A percentile compares a stretch with the other conserved stretches of the same genome.
Evolutionary conservation across 1,139 yeast species (phyloP).

Genomic region (Hyphopichia pseudoburtonii): DNA sequence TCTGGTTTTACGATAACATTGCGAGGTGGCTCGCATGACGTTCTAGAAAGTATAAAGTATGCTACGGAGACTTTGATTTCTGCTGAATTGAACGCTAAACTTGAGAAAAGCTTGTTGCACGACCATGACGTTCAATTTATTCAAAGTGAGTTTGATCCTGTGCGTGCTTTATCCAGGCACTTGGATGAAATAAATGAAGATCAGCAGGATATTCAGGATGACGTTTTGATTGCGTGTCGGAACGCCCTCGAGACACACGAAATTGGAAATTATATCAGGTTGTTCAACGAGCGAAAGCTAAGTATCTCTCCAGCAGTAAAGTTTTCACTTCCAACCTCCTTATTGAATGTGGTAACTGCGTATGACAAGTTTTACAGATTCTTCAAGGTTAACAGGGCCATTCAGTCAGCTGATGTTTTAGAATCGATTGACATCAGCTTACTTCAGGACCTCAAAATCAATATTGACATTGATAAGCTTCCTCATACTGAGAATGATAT

Average conservation of each 20-base stretch:
- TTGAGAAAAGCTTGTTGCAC: constrained; percentile 78
- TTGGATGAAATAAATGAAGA: background rate
- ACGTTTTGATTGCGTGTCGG: background rate
- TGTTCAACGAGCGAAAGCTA: constrained; percentile 51
- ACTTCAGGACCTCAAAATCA: constrained; percentile 27
- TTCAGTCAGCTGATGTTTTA: constrained; percentile 20
- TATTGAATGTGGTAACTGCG: constrained; percentile 54
- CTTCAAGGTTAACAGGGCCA: constrained; percentile 23
- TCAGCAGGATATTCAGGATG: constrained; percentile 4
- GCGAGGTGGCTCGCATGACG: constrained; percentile 69
- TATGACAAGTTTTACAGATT: constrained; percentile 44
- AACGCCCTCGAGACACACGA: constrained; percentile 30
- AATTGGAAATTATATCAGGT: constrained; percentile 47
- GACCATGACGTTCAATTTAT: constrained; percentile 55
- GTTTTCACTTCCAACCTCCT: constrained; percentile 64
- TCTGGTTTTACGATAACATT: constrained; percentile 81
- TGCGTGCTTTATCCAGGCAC: background rate
- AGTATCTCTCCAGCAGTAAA: constrained; percentile 77
- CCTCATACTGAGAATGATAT: constrained; percentile 39
- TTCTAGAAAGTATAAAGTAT: constrained; percentile 67
- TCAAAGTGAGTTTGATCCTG: constrained; percentile 1
- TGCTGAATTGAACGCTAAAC: constrained; percentile 70
- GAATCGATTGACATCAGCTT: constrained; percentile 23
- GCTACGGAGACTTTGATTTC: constrained; percentile 80
- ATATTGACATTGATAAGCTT: constrained; percentile 24